Evolutionary conservation across 2,329 filamentous ascomycete species (phyloP), one percentile per base, ranked within the genome.

Genomic region (Neofusicoccum cordaticola): DNA sequence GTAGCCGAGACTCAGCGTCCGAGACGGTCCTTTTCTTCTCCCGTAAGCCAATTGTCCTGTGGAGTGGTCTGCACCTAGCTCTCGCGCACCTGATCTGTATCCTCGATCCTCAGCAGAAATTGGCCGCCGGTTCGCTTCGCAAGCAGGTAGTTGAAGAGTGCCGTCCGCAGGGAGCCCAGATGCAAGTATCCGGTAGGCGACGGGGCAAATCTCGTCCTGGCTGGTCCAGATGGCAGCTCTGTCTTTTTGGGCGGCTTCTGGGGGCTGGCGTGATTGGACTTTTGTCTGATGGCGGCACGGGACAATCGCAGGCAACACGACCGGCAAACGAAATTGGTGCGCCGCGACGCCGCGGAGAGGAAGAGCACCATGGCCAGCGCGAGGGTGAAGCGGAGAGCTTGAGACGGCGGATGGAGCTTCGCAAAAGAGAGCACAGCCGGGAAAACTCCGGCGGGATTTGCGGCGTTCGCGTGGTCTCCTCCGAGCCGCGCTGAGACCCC

Each of bases 111-210:
- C 57, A 99, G 80, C 11, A 99, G 79, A 72, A 99, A 99, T 75
- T 96, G 90, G 6, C 95, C 95, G 4, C 90, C 89, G 0, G 95
- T 97, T 2, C 90, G 87, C 72, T 89, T 91, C 0, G 95, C 93
- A n/a, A 96, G 84, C 4, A 99, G 81, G 70, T 94, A 97, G 73
- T 97, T 98, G 81, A 93, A 98, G n/a, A 99, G 79, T 0, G 96
- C 96, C 0, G 95, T 99, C 65, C 95, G 85, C 41, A 99, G 78
- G 0, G 93, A 97, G 3, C 95, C 95, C 12, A 99, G 83, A 78
- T 99, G 95, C 27, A 99, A 84, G 71, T 94, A 93, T 1, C 95
- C 95, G 0, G 95, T 99, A 0, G 95, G 95, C 1, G 95, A 98
- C 0, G 95, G 95, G 1, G 96, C 95, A 77, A 99, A 99, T 52